These are phyloP conservation scores for Liriodendron chinense DNA, from an alignment of 164 flowering plant genomes.

Conservation along the genomic window DNA sequence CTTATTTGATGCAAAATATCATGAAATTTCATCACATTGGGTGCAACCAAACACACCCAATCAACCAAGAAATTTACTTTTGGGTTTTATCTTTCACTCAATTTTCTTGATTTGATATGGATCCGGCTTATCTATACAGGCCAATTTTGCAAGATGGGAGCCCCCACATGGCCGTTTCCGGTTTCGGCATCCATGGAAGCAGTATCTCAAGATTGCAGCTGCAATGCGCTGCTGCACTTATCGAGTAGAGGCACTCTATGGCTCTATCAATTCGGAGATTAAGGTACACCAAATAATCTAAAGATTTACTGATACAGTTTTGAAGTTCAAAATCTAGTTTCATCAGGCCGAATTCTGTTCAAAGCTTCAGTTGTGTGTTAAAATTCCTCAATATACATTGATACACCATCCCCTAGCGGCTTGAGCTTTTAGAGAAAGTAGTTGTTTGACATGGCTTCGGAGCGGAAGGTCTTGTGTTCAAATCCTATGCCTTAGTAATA, in stretches of 20 bases:
- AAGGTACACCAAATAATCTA: slow-evolving; percentile 30
- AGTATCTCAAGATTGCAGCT: slow-evolving; percentile 62
- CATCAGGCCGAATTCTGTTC: no score
- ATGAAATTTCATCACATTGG: no score
- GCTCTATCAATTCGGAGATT: slow-evolving; percentile 48
- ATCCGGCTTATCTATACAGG: slow-evolving; percentile 30
- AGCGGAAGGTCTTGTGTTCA: no score
- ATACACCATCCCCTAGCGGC: no score
- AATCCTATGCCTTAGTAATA: no score
- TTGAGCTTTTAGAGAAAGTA: no score
- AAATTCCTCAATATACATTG: no score
- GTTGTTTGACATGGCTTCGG: no score
- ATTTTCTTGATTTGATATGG: neutral
- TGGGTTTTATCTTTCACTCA: neutral
- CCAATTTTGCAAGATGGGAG: slow-evolving; percentile 85
- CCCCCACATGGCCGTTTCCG: slow-evolving; percentile 73
- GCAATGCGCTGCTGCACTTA: slow-evolving; percentile 57
- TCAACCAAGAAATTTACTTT: neutral
- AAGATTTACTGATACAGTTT: no score
- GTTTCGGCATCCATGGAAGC: slow-evolving; percentile 79
- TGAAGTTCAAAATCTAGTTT: no score
- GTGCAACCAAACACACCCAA: neutral
- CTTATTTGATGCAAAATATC: no score
- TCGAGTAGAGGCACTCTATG: slow-evolving; percentile 59
- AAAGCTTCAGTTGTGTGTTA: no score